Conservation (phyloP, 2,329 filamentous ascomycete species). For the Colletotrichum aenigma region DNA sequence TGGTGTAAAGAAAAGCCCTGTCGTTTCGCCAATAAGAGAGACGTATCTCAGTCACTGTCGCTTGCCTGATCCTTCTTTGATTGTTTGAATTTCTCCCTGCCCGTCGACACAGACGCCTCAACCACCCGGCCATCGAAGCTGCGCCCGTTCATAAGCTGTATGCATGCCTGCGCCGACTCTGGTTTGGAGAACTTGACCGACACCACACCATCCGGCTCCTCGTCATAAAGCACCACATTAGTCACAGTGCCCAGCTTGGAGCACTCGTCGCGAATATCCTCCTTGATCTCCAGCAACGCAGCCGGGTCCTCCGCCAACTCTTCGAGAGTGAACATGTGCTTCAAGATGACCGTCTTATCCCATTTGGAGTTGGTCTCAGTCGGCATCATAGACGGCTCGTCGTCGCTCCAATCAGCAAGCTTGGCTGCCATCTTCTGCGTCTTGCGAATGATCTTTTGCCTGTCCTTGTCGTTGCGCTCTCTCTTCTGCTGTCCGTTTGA, state of each 20-base stretch:
- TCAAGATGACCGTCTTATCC: constrained; percentile 85
- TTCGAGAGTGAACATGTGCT: constrained; percentile 89
- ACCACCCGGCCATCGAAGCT: constrained; percentile 76
- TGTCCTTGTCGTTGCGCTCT: constrained; percentile 65
- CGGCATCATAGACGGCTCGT: constrained; percentile 65
- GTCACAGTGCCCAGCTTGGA: constrained; percentile 85
- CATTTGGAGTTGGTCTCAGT: constrained; percentile 56
- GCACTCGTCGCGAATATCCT: constrained; percentile 92
- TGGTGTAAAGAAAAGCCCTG: background rate
- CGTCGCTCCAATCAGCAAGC: constrained; percentile 94
- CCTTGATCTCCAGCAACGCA: constrained; percentile 87
- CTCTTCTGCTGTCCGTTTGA: constrained; percentile 31
- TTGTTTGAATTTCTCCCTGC: constrained; percentile 75
- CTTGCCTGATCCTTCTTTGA: constrained; percentile 60
- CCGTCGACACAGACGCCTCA: constrained; percentile 72
- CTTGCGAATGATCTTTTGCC: constrained; percentile 89
- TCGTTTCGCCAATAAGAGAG: constrained; percentile 43
- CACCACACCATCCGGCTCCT: constrained; percentile 82
- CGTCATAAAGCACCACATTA: constrained; percentile 89
- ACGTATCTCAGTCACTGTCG: constrained; percentile 36
- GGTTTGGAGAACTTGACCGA: constrained; percentile 80
- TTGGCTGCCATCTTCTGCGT: constrained; percentile 91
- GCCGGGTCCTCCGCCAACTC: constrained; percentile 86
- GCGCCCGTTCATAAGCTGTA: constrained; percentile 79
- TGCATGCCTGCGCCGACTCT: constrained; percentile 74